Evolutionary conservation across 2,329 filamentous ascomycete genomes (phyloP), one percentile per base, ranked within the genome.

Genomic region (Neurospora sp.): DNA sequence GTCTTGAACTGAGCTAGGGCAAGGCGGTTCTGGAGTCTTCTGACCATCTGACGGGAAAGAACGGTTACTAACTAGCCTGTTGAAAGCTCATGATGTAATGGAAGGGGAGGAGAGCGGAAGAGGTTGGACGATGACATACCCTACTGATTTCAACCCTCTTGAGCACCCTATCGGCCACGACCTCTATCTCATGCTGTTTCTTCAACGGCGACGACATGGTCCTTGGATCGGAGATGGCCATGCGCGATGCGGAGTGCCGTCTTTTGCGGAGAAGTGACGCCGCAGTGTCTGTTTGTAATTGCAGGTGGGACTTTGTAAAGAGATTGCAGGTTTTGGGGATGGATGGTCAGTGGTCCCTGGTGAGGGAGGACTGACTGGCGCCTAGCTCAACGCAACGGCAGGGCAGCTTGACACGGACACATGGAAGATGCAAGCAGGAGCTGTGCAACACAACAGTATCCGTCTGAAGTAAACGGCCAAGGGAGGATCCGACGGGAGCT

Each of bases 1-100:
- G 96, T 93, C 83, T 98, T 98, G 87, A 97, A 96, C 81, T 96
- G 96, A 79, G 96, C 96, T 73, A 98, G 89, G 71, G 96, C 95
- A 71, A 99, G 89, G 73, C 95, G 93, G 83, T 97, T 93, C 82
- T 98, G 93, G 69, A 99, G 85, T 77, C 91, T 92, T 79, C 95
- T 87, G 76, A 94, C 96, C 84, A 99, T 97, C 96, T 98, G 78
- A 69, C 75, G 72, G 36, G 72, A 39, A 70, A 69, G 70, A 68
- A 67, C 58, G 70, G 71, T 73, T 74, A 62, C 15, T 9, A 10
- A 62, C 52, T 33, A 62, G 23, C 69, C 69, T 68, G 68, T 71
- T 69, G 58, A 68, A 19, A 68, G 40, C 46, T 52, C 28, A 68
- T 52, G n/a, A 46, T 68, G 52, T 40, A 67, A 68, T 66, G 67